Percentiles rank a stretch among this genome's conserved stretches.
These are phyloP conservation scores for Penicillium bialowiezense DNA, from an alignment of 495 filamentous ascomycete species.

Conservation along the genomic window DNA sequence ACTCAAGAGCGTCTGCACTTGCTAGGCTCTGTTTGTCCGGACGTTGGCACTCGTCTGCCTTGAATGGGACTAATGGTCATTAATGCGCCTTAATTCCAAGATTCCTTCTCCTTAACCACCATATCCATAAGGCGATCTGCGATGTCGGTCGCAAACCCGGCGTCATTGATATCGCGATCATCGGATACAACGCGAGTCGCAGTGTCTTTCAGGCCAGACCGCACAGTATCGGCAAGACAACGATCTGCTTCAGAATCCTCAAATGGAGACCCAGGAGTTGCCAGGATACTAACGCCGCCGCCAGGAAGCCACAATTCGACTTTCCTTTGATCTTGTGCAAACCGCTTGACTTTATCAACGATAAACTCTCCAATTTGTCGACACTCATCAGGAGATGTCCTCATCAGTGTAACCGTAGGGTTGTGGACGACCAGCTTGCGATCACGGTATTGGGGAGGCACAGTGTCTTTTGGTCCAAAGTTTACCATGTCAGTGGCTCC, in stretches of 20 bases:
- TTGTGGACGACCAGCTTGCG: conserved; percentile 57
- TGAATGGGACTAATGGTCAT: too few relatives aligned
- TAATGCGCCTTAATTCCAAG: too few relatives aligned
- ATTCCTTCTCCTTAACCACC: not conserved
- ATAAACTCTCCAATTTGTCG: conserved; percentile 50
- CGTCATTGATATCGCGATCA: conserved; percentile 44
- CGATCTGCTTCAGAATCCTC: conserved; percentile 44
- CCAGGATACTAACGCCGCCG: conserved; percentile 49
- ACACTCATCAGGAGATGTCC: conserved; percentile 56
- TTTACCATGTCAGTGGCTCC: conserved; percentile 71
- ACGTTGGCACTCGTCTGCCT: too few relatives aligned
- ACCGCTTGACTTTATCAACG: conserved; percentile 41
- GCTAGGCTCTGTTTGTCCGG: too few relatives aligned
- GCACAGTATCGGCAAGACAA: conserved; percentile 44
- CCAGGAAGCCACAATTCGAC: conserved; percentile 51
- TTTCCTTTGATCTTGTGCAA: conserved; percentile 32
- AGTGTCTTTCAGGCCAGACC: conserved; percentile 34
- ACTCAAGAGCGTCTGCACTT: too few relatives aligned
- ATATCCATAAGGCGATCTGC: conserved; percentile 22
- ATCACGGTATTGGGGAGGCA: conserved; percentile 45
- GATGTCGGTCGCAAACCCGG: conserved; percentile 30
- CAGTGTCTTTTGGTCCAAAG: conserved; percentile 53
- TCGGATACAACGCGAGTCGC: conserved; percentile 35
- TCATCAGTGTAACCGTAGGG: conserved; percentile 60
- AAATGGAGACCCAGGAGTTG: conserved; percentile 35